These are phyloP conservation scores for Botrytis sinoallii DNA, from an alignment of 2,329 filamentous ascomycete species.

Conservation along the genomic window DNA sequence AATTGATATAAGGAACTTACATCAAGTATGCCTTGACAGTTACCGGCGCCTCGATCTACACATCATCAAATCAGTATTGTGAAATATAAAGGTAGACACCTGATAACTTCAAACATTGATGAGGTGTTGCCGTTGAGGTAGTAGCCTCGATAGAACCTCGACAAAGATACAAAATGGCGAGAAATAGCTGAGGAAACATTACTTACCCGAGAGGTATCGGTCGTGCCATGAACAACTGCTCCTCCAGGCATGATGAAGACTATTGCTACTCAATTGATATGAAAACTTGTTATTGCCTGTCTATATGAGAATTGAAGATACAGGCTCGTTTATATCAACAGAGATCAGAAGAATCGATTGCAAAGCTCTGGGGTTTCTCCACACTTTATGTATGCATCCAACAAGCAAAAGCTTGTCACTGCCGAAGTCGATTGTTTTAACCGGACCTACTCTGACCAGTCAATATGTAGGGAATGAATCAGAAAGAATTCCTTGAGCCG, in stretches of 20 bases:
- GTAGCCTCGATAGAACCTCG: background rate
- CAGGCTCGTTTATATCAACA: conserved; percentile 7
- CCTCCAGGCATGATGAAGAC: conserved; percentile 19
- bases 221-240: conserved; percentile 20
- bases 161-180: background rate
- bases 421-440: background rate
- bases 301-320: conserved; percentile 5
- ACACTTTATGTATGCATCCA: conserved; percentile 12
- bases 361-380: background rate
- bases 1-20: background rate
- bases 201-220: conserved; percentile 21
- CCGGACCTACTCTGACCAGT: conserved; percentile 15
- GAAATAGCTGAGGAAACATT: too few relatives aligned
- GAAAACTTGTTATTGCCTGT: background rate
- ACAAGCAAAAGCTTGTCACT: background rate
- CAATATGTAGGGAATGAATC: conserved; percentile 1
- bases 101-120: background rate
- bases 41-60: conserved; percentile 16
- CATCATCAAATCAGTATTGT: background rate
- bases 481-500: background rate
- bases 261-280: conserved; percentile 7
- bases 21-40: conserved; percentile 16
- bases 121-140: background rate
- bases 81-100: background rate
- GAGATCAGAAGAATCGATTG: background rate